Evolutionary conservation across 2,329 filamentous ascomycete genomes (phyloP).

Genomic region (Aspergillus sp.): DNA sequence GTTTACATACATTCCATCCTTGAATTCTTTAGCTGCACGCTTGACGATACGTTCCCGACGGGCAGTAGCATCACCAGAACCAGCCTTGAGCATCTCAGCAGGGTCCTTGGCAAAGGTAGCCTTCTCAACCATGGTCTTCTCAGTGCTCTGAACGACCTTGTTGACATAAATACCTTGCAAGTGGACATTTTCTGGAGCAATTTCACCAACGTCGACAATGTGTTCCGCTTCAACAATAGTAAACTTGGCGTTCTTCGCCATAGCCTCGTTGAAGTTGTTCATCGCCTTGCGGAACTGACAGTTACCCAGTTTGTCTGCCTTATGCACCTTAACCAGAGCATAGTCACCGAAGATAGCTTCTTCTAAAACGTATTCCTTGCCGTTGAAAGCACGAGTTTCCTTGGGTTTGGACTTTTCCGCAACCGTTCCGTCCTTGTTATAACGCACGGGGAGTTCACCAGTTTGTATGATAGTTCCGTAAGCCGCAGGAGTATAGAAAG

Average conservation of each 20-base stretch:
- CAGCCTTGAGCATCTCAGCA: conserved; percentile 42
- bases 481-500: conserved; percentile 76
- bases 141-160: conserved; percentile 67
- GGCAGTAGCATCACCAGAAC: conserved; percentile 24
- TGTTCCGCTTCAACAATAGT: conserved; percentile 82
- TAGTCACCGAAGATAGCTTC: conserved; percentile 69
- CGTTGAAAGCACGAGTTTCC: conserved; percentile 67
- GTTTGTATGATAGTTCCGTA: conserved; percentile 64
- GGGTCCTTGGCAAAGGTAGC: conserved; percentile 66
- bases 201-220: conserved; percentile 67
- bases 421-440: conserved; percentile 78
- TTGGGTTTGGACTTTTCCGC: conserved; percentile 59
- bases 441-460: conserved; percentile 57
- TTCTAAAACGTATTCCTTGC: conserved; percentile 69
- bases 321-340: conserved; percentile 69
- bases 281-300: conserved; percentile 71
- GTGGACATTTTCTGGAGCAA: conserved; percentile 67
- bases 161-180: conserved; percentile 81
- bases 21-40: conserved; percentile 72
- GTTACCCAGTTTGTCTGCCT: conserved; percentile 70
- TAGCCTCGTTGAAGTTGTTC: conserved; percentile 66
- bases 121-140: conserved; percentile 69
- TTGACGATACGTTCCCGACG: conserved; percentile 76
- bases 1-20: conserved; percentile 87
- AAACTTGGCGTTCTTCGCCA: conserved; percentile 72